Conservation (phyloP, 768 basidiomycete species). For the Agaricus blazei region DNA sequence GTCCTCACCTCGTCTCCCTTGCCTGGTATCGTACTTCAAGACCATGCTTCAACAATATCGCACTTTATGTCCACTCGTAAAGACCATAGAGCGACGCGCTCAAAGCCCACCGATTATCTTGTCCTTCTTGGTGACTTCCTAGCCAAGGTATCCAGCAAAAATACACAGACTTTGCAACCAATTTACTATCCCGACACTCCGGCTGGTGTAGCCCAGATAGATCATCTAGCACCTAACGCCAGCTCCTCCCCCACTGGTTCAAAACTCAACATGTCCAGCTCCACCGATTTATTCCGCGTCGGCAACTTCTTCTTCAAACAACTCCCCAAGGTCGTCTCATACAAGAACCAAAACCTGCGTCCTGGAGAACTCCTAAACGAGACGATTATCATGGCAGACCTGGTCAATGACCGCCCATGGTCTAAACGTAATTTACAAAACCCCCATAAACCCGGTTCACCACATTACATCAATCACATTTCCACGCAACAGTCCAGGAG, state of each 20-base stretch:
- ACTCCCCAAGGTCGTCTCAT: not conserved
- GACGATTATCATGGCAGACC: not conserved
- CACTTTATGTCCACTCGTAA: not conserved
- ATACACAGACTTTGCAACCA: not conserved
- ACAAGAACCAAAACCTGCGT: not conserved
- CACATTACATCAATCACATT: not conserved
- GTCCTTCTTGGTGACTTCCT: conserved; percentile 8
- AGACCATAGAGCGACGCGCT: not conserved
- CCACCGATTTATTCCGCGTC: not conserved
- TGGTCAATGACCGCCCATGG: not conserved
- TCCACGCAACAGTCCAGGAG: too few species aligned
- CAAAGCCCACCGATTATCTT: not conserved
- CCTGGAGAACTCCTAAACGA: not conserved
- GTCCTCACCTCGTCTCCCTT: conserved; percentile 44
- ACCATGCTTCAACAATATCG: not conserved
- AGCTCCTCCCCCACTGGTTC: not conserved
- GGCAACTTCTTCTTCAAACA: not conserved
- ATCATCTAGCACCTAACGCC: not conserved
- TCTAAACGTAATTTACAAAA: not conserved
- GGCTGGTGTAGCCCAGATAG: not conserved
- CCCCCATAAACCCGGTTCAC: not conserved
- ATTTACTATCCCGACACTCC: not conserved
- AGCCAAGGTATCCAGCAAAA: not conserved
- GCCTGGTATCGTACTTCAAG: conserved; percentile 54
- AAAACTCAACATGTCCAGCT: not conserved